Evolutionary conservation across 768 basidiomycete genomes (phyloP).

Genomic region (Hydnomerulius pinastri): DNA sequence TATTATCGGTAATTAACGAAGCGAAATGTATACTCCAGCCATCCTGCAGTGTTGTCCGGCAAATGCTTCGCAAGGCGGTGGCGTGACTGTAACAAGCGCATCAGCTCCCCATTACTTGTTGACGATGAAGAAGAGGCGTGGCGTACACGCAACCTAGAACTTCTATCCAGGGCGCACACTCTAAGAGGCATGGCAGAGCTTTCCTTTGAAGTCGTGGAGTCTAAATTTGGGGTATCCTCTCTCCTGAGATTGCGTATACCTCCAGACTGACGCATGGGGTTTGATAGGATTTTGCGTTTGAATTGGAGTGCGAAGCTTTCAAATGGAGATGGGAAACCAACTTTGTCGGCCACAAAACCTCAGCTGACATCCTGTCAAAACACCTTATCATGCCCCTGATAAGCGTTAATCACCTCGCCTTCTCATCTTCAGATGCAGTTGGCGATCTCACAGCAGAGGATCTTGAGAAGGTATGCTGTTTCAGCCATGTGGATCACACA

Average conservation of each 20-base stretch:
- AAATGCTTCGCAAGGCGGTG: constrained; percentile 70
- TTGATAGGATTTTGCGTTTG: constrained; percentile 65
- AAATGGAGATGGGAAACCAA: constrained; percentile 83
- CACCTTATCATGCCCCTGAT: constrained; percentile 80
- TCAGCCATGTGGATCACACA: constrained; percentile 7
- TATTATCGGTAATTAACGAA: constrained; percentile 23
- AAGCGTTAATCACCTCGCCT: constrained; percentile 66
- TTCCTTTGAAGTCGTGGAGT: constrained; percentile 59
- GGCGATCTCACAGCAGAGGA: constrained; percentile 56
- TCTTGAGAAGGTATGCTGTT: constrained; percentile 59
- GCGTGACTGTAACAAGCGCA: constrained; percentile 55
- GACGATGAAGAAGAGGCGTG: constrained; percentile 60
- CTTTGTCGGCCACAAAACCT: constrained; percentile 59
- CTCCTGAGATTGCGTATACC: constrained; percentile 3
- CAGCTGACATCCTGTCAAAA: constrained; percentile 74
- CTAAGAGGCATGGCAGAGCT: constrained; percentile 59
- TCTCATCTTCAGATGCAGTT: constrained; percentile 60
- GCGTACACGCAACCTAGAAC: constrained; percentile 54
- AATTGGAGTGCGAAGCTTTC: constrained; percentile 58
- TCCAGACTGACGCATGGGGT: constrained; percentile 14
- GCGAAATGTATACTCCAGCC: constrained; percentile 15
- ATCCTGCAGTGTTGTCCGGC: constrained; percentile 48
- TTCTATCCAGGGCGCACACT: constrained; percentile 60
- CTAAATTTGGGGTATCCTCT: constrained; percentile 55
- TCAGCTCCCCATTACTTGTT: constrained; percentile 28